Conservation (phyloP, 257 asterid species). For the Nicotiana noctiflora region DNA sequence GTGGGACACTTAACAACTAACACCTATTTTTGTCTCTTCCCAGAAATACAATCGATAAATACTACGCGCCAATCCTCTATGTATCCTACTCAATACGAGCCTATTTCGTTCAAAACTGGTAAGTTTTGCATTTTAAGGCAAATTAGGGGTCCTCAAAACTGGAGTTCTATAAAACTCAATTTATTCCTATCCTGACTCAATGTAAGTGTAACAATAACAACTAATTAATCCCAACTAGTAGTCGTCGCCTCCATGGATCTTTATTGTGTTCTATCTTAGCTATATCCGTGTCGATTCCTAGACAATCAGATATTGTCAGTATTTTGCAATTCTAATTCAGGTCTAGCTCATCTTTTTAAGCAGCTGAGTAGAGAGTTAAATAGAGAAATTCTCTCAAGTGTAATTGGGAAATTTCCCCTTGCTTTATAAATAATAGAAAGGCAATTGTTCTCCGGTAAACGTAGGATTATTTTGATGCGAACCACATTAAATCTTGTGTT, state of each 20-base stretch:
- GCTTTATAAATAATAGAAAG: too few relatives aligned
- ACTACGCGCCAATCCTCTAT: background rate
- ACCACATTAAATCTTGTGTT: too few relatives aligned
- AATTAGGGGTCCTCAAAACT: background rate
- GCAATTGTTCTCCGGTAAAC: too few relatives aligned
- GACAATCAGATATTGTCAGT: background rate
- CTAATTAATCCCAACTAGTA: background rate
- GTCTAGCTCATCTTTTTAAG: background rate
- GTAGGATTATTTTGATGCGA: too few relatives aligned
- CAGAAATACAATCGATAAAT: background rate
- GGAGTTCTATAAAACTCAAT: background rate
- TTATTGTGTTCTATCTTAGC: background rate
- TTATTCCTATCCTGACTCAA: background rate
- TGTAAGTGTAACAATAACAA: background rate
- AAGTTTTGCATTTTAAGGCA: background rate
- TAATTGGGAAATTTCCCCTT: too few relatives aligned
- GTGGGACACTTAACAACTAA: background rate
- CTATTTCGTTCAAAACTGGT: background rate
- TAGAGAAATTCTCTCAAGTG: too few relatives aligned
- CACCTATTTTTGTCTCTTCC: background rate
- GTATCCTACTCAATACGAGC: background rate
- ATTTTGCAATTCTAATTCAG: background rate
- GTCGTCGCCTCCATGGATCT: background rate
- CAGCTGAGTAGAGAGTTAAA: too few relatives aligned
- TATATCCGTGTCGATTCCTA: background rate